Evolutionary conservation across 1,139 yeast genomes (phyloP).

Genomic region (Diutina scorzettiae): DNA sequence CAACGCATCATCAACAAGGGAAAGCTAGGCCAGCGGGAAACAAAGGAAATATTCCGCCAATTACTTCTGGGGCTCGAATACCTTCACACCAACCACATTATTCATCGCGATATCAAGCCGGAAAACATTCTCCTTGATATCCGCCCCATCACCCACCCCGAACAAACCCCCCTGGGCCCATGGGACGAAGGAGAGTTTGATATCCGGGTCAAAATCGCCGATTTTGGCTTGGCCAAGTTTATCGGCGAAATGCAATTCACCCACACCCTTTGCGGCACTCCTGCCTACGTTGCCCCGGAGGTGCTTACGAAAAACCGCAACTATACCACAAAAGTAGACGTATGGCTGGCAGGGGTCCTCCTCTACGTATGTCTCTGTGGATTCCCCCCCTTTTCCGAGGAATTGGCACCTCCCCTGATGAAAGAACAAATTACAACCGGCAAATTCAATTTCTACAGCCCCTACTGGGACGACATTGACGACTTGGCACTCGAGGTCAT

Average conservation of each 20-base stretch:
- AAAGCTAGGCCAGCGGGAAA: slow-evolving; percentile 46
- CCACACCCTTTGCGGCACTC: slow-evolving; percentile 19
- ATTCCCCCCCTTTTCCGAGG: slow-evolving; percentile 78
- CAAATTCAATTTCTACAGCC: slow-evolving; percentile 62
- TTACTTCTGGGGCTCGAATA: slow-evolving; percentile 50
- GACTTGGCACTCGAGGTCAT: slow-evolving; percentile 59
- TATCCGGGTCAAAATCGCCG: slow-evolving; percentile 64
- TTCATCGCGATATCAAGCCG: slow-evolving; percentile 84
- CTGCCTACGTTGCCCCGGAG: slow-evolving; percentile 58
- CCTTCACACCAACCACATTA: slow-evolving; percentile 62
- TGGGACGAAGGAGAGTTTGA: slow-evolving; percentile 55
- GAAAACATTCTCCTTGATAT: slow-evolving; percentile 77
- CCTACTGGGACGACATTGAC: slow-evolving; percentile 64
- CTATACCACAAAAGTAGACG: slow-evolving; percentile 60
- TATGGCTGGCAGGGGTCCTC: slow-evolving; percentile 75
- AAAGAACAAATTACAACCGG: slow-evolving; percentile 60
- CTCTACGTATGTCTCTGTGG: slow-evolving; percentile 72
- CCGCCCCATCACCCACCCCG: slow-evolving; percentile 22
- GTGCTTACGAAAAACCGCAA: slow-evolving; percentile 43
- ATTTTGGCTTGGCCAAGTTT: slow-evolving; percentile 30
- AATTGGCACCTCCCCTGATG: slow-evolving; percentile 69
- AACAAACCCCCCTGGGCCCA: slow-evolving; percentile 56
- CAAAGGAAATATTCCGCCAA: slow-evolving; percentile 49
- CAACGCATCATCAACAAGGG: slow-evolving; percentile 58
- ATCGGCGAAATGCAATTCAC: slow-evolving; percentile 19